Conservation (phyloP, 768 basidiomycete species). For the Leccinum disarticulatum region DNA sequence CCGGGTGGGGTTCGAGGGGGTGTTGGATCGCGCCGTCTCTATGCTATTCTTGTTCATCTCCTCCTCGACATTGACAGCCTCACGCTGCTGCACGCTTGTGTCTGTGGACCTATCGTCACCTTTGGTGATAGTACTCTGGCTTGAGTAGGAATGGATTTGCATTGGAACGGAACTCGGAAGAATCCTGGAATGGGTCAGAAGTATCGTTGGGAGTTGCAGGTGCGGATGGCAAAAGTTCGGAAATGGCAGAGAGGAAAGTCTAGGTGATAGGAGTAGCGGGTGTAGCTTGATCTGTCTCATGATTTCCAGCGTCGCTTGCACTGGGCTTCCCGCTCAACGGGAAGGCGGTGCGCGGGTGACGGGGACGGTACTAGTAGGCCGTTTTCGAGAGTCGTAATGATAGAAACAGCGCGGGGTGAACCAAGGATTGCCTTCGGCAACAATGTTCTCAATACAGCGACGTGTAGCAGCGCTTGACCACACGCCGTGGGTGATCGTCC, state of each 20-base stretch:
- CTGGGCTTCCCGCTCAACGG: slow-evolving; percentile 25
- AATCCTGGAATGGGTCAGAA: slow-evolving; percentile 43
- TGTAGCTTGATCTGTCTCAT: slow-evolving; percentile 33
- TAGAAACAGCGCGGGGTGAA: slow-evolving; percentile 48
- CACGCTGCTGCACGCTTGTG: slow-evolving; percentile 36
- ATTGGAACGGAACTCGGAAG: slow-evolving; percentile 17
- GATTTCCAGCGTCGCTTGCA: slow-evolving; percentile 9
- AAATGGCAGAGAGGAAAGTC: slow-evolving; percentile 56
- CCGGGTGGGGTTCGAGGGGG: slow-evolving; percentile 26
- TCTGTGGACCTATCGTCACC: slow-evolving; percentile 26
- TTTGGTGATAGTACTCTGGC: slow-evolving; percentile 62
- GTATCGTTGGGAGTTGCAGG: slow-evolving; percentile 58
- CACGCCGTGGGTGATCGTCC: no score
- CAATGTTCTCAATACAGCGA: no score
- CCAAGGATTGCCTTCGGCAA: no score
- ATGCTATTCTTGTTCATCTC: slow-evolving; percentile 24
- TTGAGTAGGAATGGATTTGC: slow-evolving; percentile 50
- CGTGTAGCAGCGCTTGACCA: no score
- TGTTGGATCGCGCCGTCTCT: slow-evolving; percentile 10
- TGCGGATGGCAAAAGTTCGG: slow-evolving; percentile 49
- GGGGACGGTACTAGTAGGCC: slow-evolving; percentile 31
- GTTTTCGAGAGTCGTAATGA: slow-evolving; percentile 12
- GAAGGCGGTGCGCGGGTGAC: slow-evolving; percentile 33
- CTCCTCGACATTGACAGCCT: slow-evolving; percentile 55
- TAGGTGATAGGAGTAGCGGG: slow-evolving; percentile 45